These are phyloP conservation scores for Magnaporthiopsis rhizophila DNA, from an alignment of 2,329 filamentous ascomycete genomes.

Conservation along the genomic window DNA sequence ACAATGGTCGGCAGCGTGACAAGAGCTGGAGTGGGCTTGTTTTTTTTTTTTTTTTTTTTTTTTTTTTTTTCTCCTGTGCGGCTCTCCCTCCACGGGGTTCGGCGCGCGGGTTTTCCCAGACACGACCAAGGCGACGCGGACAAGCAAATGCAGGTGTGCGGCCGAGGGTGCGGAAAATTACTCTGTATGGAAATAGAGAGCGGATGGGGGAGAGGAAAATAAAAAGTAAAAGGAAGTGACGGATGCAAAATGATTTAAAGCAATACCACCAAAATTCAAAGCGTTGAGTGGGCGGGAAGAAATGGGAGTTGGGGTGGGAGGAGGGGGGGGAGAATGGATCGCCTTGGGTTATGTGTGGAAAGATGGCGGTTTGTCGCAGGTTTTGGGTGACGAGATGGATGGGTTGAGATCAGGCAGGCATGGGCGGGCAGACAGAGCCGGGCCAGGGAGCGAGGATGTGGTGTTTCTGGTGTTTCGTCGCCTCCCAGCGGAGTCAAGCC, in stretches of 20 bases:
- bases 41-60: neutral
- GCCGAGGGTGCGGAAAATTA: conserved; percentile 1
- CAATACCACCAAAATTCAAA: neutral
- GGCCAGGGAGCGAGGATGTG: conserved; percentile 1
- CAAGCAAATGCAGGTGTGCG: conserved; percentile 4
- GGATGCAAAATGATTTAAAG: conserved; percentile 4
- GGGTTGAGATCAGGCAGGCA: conserved; percentile 5
- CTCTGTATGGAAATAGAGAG: too few relatives aligned
- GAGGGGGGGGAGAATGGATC: conserved; percentile 5
- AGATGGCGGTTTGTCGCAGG: conserved; percentile 7
- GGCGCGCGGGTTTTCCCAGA: neutral
- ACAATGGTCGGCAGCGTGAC: neutral
- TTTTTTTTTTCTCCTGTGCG: neutral
- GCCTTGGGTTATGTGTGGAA: conserved; percentile 4
- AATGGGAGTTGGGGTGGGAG: neutral
- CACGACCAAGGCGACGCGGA: neutral
- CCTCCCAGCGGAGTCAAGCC: too few relatives aligned
- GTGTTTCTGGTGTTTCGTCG: too few relatives aligned
- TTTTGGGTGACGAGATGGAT: conserved; percentile 4
- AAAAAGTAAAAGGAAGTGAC: too few relatives aligned
- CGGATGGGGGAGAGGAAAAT: too few relatives aligned
- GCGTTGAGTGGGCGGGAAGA: conserved; percentile 5
- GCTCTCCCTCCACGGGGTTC: neutral
- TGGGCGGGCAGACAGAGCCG: neutral
- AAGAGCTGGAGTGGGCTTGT: too few relatives aligned